phyloP scores from a whole-genome alignment of 371 early-diverging fungal species.

The Mycotypha africana region DNA sequence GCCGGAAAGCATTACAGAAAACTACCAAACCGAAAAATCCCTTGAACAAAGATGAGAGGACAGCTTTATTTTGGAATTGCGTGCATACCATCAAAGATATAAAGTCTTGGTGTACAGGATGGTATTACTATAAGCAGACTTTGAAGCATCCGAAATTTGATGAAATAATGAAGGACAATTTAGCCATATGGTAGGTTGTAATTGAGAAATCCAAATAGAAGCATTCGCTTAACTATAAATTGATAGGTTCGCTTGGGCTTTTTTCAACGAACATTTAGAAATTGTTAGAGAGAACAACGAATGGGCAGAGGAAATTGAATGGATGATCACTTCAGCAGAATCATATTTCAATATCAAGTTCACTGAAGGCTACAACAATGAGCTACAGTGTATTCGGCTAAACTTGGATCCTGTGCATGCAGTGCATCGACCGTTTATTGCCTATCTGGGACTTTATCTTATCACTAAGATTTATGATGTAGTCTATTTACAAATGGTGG shows the following conservation, averaged over 20 bases:
- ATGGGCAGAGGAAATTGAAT: slow-evolving; percentile 39
- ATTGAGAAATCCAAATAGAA: not conserved
- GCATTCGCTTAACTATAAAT: not conserved
- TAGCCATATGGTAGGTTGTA: slow-evolving; percentile 51
- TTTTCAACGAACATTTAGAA: slow-evolving; percentile 45
- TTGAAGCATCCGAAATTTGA: slow-evolving; percentile 30
- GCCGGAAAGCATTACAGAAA: slow-evolving; percentile 24
- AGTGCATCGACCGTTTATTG: slow-evolving; percentile 51
- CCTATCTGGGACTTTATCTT: slow-evolving; percentile 40
- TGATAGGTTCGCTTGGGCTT: slow-evolving; percentile 53
- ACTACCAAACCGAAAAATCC: slow-evolving; percentile 8
- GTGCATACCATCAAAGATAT: slow-evolving; percentile 28
- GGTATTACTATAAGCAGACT: slow-evolving; percentile 42
- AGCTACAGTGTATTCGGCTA: slow-evolving; percentile 50
- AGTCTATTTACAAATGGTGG: slow-evolving; percentile 14
- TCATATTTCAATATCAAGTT: slow-evolving; percentile 33
- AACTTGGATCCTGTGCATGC: slow-evolving; percentile 59
- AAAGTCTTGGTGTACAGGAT: slow-evolving; percentile 43
- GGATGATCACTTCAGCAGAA: slow-evolving; percentile 45
- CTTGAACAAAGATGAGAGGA: slow-evolving; percentile 23
- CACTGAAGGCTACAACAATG: slow-evolving; percentile 45
- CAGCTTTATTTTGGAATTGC: slow-evolving; percentile 38
- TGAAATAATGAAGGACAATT: slow-evolving; percentile 42
- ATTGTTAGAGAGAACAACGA: slow-evolving; percentile 21
- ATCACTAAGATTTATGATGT: slow-evolving; percentile 25